Base-by-base conservation (phyloP, 129 eudicot genomes). In the Pulicaria dysenterica region DNA sequence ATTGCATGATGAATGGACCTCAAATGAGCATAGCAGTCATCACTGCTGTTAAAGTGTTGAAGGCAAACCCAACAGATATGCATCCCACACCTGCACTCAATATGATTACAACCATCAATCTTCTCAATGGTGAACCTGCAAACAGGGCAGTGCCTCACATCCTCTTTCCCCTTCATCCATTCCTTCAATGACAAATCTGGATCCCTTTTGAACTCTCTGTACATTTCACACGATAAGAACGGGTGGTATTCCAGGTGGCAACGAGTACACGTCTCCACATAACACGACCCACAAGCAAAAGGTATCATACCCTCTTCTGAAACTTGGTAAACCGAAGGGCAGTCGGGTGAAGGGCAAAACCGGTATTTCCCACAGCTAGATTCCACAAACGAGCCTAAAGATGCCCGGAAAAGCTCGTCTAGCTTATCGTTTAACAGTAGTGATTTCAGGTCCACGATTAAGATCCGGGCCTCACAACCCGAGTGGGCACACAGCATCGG, bases 281-380 rank as follows among this genome's bases (percentile, higher is more conserved):
- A 88, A 63, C 99, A 95, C 7, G 91, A 94, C 24, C 96, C 97
- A 40, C 99, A 95, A 0, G 76, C 63, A 70, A 91, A 95, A 8
- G 87, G 86, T 3, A 69, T 64, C 8, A n/a, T n/a, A n/a, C 77
- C 84, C 1, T 73, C 62, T 15, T 13, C 83, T 2, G 82, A 75
- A 44, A 80, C 96, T 43, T 61, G 58, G 19, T 95, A 95, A 46
- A 91, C 86, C 3, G 97, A 85, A 8, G 96, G 97, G 48, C 99
- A 91, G 69, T 95, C 97, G 0, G 97, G 97, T 3, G 99, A 95
- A n/a, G 99, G 99, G 76, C 99, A 95, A 75, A 88, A 88, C 39
- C 87, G 53, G 73, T 73, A 91, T n/a, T 39, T 58, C 42, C 99
- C 96, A 56, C 86, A 63, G 60, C 96, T 91, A 2, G 78, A 69